Percentiles rank a stretch among this genome's conserved stretches.
Evolutionary conservation across 2,329 filamentous ascomycete genomes (phyloP).

Genomic region (Ceratocystis albifundus): DNA sequence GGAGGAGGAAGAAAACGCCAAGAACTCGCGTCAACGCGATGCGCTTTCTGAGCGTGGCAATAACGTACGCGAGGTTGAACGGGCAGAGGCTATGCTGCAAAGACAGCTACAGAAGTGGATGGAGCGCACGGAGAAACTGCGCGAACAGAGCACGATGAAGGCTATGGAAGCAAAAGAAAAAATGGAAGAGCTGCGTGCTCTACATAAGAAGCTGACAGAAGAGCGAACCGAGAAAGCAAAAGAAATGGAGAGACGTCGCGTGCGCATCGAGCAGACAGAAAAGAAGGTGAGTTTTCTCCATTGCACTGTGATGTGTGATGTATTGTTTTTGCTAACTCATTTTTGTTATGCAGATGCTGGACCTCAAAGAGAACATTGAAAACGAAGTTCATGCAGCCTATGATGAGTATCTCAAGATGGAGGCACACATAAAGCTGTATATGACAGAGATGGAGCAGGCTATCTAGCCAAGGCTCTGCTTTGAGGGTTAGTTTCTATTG

Average conservation of each 20-base stretch:
- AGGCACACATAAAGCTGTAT: slow-evolving; percentile 92
- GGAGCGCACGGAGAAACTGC: slow-evolving; percentile 73
- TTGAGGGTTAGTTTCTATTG: not conserved
- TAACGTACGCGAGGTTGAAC: slow-evolving; percentile 82
- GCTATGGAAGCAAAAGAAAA: slow-evolving; percentile 68
- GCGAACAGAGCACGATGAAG: slow-evolving; percentile 69
- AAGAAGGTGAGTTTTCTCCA: slow-evolving; percentile 60
- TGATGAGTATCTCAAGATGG: slow-evolving; percentile 95
- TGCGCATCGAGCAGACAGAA: slow-evolving; percentile 95
- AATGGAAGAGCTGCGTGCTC: slow-evolving; percentile 77
- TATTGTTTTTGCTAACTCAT: slow-evolving; percentile 21
- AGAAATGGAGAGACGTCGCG: slow-evolving; percentile 81
- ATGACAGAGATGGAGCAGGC: slow-evolving; percentile 98
- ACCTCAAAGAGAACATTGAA: slow-evolving; percentile 95
- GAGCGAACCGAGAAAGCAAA: slow-evolving; percentile 78
- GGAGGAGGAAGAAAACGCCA: slow-evolving; percentile 79
- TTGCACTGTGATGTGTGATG: not conserved
- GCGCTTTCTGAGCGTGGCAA: slow-evolving; percentile 78
- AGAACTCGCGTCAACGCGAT: slow-evolving; percentile 71
- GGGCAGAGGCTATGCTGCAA: slow-evolving; percentile 70
- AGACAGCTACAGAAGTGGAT: slow-evolving; percentile 77
- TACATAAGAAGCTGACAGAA: slow-evolving; percentile 70
- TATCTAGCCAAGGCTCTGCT: slow-evolving; percentile 34
- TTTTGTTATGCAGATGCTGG: slow-evolving; percentile 61
- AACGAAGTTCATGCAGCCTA: slow-evolving; percentile 82